These are phyloP conservation scores for Penicillium sclerotigenum DNA, from an alignment of 2,329 filamentous ascomycete species.

Conservation along the genomic window DNA sequence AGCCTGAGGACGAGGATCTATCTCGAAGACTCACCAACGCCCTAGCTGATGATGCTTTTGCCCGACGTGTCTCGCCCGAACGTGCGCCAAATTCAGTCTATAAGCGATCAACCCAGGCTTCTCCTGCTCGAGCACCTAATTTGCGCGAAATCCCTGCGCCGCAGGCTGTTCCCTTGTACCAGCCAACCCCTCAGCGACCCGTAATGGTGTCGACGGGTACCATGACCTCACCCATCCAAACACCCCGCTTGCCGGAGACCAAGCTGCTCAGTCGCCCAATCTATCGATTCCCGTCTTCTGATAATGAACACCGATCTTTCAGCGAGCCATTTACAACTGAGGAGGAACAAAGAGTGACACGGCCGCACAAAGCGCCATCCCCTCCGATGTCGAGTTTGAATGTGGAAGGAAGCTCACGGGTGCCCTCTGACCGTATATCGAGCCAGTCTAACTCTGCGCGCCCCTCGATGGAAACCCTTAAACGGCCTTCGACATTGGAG, in stretches of 20 bases:
- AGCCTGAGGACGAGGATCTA: slow-evolving; percentile 50
- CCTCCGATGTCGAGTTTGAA: slow-evolving; percentile 33
- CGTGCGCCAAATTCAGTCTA: slow-evolving; percentile 31
- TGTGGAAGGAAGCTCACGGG: slow-evolving; percentile 51
- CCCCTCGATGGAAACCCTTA: slow-evolving; percentile 66
- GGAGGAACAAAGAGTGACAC: slow-evolving; percentile 22
- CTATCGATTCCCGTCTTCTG: slow-evolving; percentile 52
- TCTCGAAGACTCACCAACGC: slow-evolving; percentile 69
- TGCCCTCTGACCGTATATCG: slow-evolving; percentile 48
- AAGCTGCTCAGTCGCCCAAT: slow-evolving; percentile 44
- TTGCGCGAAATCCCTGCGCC: slow-evolving; percentile 26
- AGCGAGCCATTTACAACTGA: slow-evolving; percentile 47
- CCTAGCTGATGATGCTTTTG: slow-evolving; percentile 82
- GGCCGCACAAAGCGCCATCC: slow-evolving; percentile 28
- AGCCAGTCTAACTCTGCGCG: slow-evolving; percentile 58
- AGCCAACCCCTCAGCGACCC: slow-evolving; percentile 49
- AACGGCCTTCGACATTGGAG: slow-evolving; percentile 62
- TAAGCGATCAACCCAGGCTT: slow-evolving; percentile 25
- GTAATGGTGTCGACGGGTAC: slow-evolving; percentile 69
- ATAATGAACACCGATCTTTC: slow-evolving; percentile 44
- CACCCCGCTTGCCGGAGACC: slow-evolving; percentile 35
- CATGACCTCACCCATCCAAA: slow-evolving; percentile 63
- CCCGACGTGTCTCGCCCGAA: slow-evolving; percentile 41
- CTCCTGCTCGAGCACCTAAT: slow-evolving; percentile 25
- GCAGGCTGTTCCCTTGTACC: slow-evolving; percentile 36